Percentiles rank a stretch among this genome's conserved stretches.
phyloP scores from a whole-genome alignment of 176 grass and related monocot species.

The Echinochloa phyllopogon region DNA sequence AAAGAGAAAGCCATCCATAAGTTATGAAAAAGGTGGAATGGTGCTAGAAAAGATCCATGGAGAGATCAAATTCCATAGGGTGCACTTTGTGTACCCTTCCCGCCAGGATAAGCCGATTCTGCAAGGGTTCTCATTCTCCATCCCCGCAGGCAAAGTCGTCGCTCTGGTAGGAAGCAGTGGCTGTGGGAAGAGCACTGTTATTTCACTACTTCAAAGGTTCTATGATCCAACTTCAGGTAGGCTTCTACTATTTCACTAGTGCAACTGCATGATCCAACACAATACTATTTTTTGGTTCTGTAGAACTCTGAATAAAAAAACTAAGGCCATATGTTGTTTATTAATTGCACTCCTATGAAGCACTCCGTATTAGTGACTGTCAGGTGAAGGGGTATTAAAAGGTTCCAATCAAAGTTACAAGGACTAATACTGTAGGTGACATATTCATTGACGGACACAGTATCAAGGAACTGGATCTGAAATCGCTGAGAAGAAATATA shows the following conservation, averaged over 20 bases:
- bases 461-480: conserved; percentile 51
- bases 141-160: conserved; percentile 45
- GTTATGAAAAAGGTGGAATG: conserved; percentile 39
- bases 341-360: not conserved
- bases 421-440: conserved; percentile 42
- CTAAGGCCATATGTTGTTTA: not conserved
- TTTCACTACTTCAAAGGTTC: conserved; percentile 66
- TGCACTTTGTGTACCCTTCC: conserved; percentile 64
- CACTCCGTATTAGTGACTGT: not conserved
- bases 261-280: conserved; percentile 11
- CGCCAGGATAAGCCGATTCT: conserved; percentile 49
- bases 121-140: conserved; percentile 45
- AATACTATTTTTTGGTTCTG: not conserved
- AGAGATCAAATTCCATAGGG: conserved; percentile 45
- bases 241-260: not conserved
- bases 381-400: conserved; percentile 11
- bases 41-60: conserved; percentile 50
- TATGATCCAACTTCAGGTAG: conserved; percentile 52
- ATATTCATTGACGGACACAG: conserved; percentile 58
- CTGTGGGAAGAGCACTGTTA: conserved; percentile 64
- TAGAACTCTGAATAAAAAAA: not conserved
- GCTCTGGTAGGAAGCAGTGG: conserved; percentile 64
- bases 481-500: conserved; percentile 53
- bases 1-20: conserved; percentile 52
- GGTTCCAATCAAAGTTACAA: not conserved